Evolutionary conservation across 2,329 filamentous ascomycete genomes (phyloP).

Genomic region (Dothideomycetidae sp.): DNA sequence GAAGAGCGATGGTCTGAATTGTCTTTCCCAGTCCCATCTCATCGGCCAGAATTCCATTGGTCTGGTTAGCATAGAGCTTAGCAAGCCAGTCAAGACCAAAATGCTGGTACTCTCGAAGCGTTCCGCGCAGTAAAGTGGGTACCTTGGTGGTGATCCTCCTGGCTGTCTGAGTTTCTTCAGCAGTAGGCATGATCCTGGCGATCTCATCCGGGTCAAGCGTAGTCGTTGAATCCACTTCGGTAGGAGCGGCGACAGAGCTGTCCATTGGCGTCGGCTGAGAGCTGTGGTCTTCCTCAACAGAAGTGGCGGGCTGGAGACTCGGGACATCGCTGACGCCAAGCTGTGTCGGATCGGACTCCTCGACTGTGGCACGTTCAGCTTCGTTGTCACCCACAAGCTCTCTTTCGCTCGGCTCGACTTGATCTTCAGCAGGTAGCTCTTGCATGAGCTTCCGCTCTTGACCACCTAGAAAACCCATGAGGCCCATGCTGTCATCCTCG

Average conservation of each 20-base stretch:
- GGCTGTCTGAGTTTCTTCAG: slow-evolving; percentile 11
- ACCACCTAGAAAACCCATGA: slow-evolving; percentile 18
- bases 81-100: slow-evolving; percentile 96
- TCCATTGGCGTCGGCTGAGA: slow-evolving; percentile 12
- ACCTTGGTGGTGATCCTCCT: slow-evolving; percentile 30
- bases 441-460: slow-evolving; percentile 14
- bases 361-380: slow-evolving; percentile 3
- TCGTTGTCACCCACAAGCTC: slow-evolving; percentile 13
- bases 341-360: neutral
- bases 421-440: slow-evolving; percentile 18
- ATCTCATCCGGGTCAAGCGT: slow-evolving; percentile 12
- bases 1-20: slow-evolving; percentile 87
- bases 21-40: slow-evolving; percentile 99
- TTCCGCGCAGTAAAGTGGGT: slow-evolving; percentile 66
- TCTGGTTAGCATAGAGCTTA: slow-evolving; percentile 77
- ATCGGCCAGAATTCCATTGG: slow-evolving; percentile 91
- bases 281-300: slow-evolving; percentile 11
- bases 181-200: slow-evolving; percentile 9
- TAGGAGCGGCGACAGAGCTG: slow-evolving; percentile 11
- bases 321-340: neutral
- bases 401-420: slow-evolving; percentile 17
- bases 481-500: slow-evolving; percentile 11
- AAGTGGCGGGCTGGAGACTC: slow-evolving; percentile 9
- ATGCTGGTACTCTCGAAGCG: slow-evolving; percentile 87
- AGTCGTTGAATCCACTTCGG: slow-evolving; percentile 13